Conservation (phyloP, 2,329 filamentous ascomycete species). For the Talaromyces pinophilus region DNA sequence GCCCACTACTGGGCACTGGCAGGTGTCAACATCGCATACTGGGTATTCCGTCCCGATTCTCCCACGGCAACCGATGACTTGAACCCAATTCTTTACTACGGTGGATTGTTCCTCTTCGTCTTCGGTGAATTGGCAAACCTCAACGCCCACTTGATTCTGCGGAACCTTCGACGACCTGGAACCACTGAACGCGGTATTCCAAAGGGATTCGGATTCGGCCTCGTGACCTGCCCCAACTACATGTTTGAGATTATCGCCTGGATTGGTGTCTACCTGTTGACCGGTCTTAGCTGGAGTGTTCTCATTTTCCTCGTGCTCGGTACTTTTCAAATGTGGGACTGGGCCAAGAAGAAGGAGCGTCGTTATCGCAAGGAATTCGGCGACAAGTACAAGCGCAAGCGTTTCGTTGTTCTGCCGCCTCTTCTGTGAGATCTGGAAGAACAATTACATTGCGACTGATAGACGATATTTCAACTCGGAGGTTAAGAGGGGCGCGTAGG, state of each 20-base stretch:
- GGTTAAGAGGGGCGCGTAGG: not conserved
- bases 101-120: constrained; percentile 70
- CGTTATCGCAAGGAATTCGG: constrained; percentile 89
- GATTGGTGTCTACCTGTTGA: constrained; percentile 77
- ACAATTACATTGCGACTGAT: not conserved
- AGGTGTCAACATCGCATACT: constrained; percentile 78
- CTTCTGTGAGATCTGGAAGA: constrained; percentile 41
- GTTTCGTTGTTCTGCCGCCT: constrained; percentile 76
- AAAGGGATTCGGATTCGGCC: constrained; percentile 74
- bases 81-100: constrained; percentile 60
- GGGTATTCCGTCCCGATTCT: constrained; percentile 76
- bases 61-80: constrained; percentile 59
- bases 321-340: constrained; percentile 75
- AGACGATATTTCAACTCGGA: not conserved
- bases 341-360: constrained; percentile 90
- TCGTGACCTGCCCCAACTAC: constrained; percentile 97
- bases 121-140: constrained; percentile 81
- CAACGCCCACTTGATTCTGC: constrained; percentile 75
- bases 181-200: constrained; percentile 88
- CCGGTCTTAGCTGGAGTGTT: constrained; percentile 72
- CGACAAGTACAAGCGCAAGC: constrained; percentile 94
- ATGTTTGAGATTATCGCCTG: constrained; percentile 88
- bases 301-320: constrained; percentile 74
- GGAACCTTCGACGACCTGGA: constrained; percentile 72
- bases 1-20: constrained; percentile 89